A percentile compares a stretch with the other conserved stretches of the same genome.
These are phyloP conservation scores for Acanthamoeba sp. DNA, from an alignment of 208 protist species.

Conservation along the genomic window DNA sequence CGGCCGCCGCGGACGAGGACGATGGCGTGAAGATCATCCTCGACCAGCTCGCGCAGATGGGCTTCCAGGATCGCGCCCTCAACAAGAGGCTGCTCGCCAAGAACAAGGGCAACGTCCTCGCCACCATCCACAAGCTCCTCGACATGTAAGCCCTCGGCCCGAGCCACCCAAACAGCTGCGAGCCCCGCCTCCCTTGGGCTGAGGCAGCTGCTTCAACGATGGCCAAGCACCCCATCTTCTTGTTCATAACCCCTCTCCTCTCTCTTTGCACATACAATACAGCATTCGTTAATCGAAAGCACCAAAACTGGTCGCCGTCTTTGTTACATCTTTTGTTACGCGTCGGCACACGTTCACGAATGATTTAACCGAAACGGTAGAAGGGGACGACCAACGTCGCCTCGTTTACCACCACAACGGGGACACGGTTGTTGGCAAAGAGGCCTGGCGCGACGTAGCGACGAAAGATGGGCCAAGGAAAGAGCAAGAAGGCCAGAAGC, in stretches of 20 bases:
- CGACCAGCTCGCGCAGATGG: constrained; percentile 51
- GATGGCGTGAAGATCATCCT: not conserved
- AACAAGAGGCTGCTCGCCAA: constrained; percentile 36
- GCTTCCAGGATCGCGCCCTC: constrained; percentile 32
- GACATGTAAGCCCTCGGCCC: constrained; percentile 29
- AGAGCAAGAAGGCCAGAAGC: not conserved
- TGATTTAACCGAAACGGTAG: no score
- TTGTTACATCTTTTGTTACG: no score
- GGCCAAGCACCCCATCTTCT: not conserved
- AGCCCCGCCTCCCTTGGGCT: no score
- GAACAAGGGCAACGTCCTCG: constrained; percentile 61
- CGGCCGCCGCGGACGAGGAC: not conserved
- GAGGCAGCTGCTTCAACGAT: not conserved
- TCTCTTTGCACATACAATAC: not conserved
- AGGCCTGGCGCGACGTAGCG: no score
- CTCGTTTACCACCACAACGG: no score
- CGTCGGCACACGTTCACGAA: no score
- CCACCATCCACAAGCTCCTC: constrained; percentile 50
- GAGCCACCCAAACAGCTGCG: not conserved
- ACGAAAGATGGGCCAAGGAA: not conserved
- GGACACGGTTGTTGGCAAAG: no score
- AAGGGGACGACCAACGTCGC: no score
- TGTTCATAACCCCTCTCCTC: not conserved
- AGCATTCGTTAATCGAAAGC: no score
- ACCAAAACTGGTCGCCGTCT: no score